Base-by-base conservation (phyloP, 2,329 filamentous ascomycete genomes). In the Alternaria triticimaculans region DNA sequence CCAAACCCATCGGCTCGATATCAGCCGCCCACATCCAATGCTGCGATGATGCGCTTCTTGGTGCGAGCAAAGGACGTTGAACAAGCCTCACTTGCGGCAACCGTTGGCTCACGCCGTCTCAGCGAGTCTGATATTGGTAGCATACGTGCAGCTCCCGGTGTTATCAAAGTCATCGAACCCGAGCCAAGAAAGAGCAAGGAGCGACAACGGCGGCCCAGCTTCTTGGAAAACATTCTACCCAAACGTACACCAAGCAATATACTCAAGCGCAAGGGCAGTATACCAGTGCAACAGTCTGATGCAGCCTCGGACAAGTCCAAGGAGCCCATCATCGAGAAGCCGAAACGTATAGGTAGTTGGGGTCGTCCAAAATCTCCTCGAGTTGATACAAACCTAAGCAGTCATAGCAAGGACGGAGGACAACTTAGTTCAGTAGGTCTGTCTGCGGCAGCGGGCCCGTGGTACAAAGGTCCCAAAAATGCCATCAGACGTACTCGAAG, bases 91-190 rank as follows among this genome's bases (percentile, higher is more conserved):
- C 82, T 86, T 50, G 86, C 88, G 14, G 90, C 90, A 18, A 93
- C 90, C 0, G 89, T 90, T 84, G 90, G 90, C 15, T 93, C 90
- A 2, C 86, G 89, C 45, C 86, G 87, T 61, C 90, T 77, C 11
- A 81, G 90, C 75, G 82, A 91, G 53, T 88, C 89, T 6, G 89
- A 92, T 60, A 80, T 88, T 26, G 88, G 90, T 41, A 87, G 85
- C 18, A 81, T 90, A 46, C 84, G 83, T 9, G 86, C 86, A 58
- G 88, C 89, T 23, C 88, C 85, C 33, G 80, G 79, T 62, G 84
- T 92, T 43, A 78, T 91, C 44, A 92, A 90, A 72, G 75, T 80
- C 87, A 46, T 87, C 82, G 90, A 67, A 85, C 82, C 72, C 80
- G 84, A 76, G 41, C 62, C 66, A 4, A 78, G 77, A 53, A 80